Base-by-base conservation (phyloP, 148 eudicot species). In the Chenopodium suecicum region DNA sequence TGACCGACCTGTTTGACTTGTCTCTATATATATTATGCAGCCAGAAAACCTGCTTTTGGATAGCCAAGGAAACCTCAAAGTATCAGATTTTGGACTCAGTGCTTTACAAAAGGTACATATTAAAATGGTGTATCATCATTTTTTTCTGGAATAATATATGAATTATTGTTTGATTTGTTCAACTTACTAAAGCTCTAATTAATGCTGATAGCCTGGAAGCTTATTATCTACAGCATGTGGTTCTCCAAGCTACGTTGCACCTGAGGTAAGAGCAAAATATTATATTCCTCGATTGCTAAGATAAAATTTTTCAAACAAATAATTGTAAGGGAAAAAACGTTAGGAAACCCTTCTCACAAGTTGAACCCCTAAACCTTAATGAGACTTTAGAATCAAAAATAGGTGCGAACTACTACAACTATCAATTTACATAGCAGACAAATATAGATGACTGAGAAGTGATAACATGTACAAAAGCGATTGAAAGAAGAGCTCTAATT, bases 1-100 rank as follows among this genome's bases (percentile, higher is more conserved):
- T 56, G 17, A 4, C 19, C 22, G 7, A 56, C 62, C 22, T 4
- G 17, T 56, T 56, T 3, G 22, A 56, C 62, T 17, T 56, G 62
- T 56, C 62, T 56, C 17, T 70, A 27, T 79, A 27, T 81, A 12
- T 78, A 68, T 1, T 79, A 68, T 67, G 70, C 86, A 91, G 93
- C 93, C 93, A 60, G 84, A 89, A 56, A 91, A 91, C 82, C 81
- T 91, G 73, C 90, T 91, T 65, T 78, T 91, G 78, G 93, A 89
- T 77, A 76, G 79, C 82, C 82, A 84, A 84, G 93, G 90, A 74
- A 85, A 89, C 76, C 85, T 91, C 14, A 91, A 91, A 85, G 86
- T 91, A 23, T 91, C 91, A 4, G 93, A 91, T 73, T 91, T 91
- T 67, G 93, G 93, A 72, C 91, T 91, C 76, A 89, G 91, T 52